Conservation (phyloP, 2,329 filamentous ascomycete genomes). For the Zasmidium angulare region DNA sequence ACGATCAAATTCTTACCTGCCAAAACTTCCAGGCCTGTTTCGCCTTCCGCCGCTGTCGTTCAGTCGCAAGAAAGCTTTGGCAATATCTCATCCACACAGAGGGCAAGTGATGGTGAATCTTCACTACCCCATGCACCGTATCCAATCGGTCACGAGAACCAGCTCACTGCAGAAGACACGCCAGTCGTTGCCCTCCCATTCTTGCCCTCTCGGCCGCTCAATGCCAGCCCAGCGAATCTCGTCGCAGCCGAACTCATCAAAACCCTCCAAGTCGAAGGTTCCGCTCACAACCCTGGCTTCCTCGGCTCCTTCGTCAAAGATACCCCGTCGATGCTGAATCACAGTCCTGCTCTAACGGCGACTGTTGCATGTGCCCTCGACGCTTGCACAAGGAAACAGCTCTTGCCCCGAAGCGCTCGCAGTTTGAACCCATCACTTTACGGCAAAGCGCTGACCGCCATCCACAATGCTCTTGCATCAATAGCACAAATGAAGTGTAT, state of each 20-base stretch:
- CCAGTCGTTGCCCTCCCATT: neutral
- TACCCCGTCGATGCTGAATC: conserved; percentile 1
- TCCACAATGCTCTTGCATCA: neutral
- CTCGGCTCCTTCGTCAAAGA: neutral
- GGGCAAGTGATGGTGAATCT: too few species aligned
- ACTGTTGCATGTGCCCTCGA: conserved; percentile 3
- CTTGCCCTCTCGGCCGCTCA: neutral
- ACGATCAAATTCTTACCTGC: neutral
- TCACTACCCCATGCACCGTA: too few species aligned
- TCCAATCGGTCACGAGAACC: neutral
- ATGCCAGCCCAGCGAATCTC: neutral
- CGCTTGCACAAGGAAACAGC: conserved; percentile 1
- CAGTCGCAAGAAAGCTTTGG: too few species aligned
- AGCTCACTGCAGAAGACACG: neutral
- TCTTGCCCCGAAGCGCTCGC: neutral
- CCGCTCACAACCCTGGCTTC: neutral
- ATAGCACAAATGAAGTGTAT: neutral
- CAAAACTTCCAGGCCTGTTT: neutral
- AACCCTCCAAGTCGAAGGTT: neutral
- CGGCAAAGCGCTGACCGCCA: neutral
- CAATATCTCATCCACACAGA: too few species aligned
- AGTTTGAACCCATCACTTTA: neutral
- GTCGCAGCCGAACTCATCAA: neutral
- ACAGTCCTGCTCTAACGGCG: neutral
- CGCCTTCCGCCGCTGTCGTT: neutral